Evolutionary conservation across 2,329 filamentous ascomycete species (phyloP).

Genomic region (Didymosphaeria variabile): DNA sequence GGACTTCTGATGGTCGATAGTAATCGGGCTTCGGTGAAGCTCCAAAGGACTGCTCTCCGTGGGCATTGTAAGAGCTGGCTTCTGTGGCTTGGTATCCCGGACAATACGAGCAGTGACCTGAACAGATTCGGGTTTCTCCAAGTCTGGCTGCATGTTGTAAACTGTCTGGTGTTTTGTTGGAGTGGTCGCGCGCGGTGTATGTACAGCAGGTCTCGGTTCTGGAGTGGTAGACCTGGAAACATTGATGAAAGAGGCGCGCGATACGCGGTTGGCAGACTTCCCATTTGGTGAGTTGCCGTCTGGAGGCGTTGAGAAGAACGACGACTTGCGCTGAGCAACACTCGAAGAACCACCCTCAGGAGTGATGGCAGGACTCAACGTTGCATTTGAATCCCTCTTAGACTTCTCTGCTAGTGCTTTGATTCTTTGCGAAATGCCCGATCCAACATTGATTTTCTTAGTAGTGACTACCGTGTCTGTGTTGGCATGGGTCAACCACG

Average conservation of each 20-base stretch:
- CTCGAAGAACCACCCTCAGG: constrained; percentile 41
- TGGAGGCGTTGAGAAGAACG: constrained; percentile 48
- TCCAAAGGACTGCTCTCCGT: constrained; percentile 63
- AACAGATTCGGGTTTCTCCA: constrained; percentile 73
- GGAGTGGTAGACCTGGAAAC: constrained; percentile 38
- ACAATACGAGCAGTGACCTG: constrained; percentile 88
- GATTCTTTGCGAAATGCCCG: constrained; percentile 92
- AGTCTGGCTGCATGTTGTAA: constrained; percentile 53
- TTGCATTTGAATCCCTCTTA: constrained; percentile 55
- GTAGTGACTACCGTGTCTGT: constrained; percentile 51
- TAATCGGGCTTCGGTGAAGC: constrained; percentile 65
- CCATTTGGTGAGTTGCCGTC: constrained; percentile 38
- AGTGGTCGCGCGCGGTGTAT: constrained; percentile 29
- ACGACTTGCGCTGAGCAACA: constrained; percentile 50
- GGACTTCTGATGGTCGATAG: constrained; percentile 69
- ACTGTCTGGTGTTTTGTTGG: constrained; percentile 36
- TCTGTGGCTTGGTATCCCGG: constrained; percentile 63
- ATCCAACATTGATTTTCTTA: constrained; percentile 84
- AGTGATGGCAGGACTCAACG: constrained; percentile 34
- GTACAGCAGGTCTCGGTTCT: constrained; percentile 33
- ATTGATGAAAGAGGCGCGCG: constrained; percentile 39
- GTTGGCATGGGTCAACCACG: constrained; percentile 39
- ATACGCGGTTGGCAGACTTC: constrained; percentile 39
- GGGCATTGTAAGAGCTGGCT: constrained; percentile 45
- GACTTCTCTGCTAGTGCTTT: constrained; percentile 87